Percentiles rank a stretch among this genome's conserved stretches.
Conservation (phyloP, 2,329 filamentous ascomycete genomes). For the Pseudopyricularia cyperi region DNA sequence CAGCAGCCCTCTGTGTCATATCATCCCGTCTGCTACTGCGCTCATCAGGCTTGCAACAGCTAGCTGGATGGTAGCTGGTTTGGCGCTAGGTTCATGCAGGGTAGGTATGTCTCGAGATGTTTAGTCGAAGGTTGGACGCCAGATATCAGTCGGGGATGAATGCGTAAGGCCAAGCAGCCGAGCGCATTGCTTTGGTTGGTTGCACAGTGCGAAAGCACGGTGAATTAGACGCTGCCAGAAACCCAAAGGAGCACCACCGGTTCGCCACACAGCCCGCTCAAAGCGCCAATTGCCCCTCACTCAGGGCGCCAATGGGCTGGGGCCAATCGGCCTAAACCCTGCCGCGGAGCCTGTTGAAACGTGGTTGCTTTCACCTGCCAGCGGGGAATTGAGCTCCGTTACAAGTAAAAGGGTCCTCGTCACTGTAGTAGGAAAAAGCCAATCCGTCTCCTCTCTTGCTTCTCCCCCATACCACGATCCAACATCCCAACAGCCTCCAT, state of each 20-base stretch:
- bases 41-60: background rate
- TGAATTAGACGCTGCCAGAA: background rate
- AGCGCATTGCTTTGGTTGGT: background rate
- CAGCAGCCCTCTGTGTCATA: background rate
- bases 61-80: background rate
- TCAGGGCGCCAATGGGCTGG: background rate
- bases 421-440: too few relatives aligned
- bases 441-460: background rate
- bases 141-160: too few relatives aligned
- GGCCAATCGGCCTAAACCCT: background rate
- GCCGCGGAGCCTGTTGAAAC: constrained; percentile 1
- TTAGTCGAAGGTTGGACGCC: too few relatives aligned
- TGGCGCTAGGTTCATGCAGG: background rate
- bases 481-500: background rate
- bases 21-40: background rate
- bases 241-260: too few relatives aligned
- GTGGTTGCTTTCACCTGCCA: constrained; percentile 5
- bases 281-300: background rate
- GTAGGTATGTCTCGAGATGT: background rate
- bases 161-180: background rate
- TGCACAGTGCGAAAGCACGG: background rate
- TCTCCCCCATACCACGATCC: background rate
- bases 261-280: background rate
- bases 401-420: background rate
- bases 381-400: background rate